phyloP scores from a whole-genome alignment of 2,329 filamentous ascomycete genomes.

The Fusarium zealandicum region DNA sequence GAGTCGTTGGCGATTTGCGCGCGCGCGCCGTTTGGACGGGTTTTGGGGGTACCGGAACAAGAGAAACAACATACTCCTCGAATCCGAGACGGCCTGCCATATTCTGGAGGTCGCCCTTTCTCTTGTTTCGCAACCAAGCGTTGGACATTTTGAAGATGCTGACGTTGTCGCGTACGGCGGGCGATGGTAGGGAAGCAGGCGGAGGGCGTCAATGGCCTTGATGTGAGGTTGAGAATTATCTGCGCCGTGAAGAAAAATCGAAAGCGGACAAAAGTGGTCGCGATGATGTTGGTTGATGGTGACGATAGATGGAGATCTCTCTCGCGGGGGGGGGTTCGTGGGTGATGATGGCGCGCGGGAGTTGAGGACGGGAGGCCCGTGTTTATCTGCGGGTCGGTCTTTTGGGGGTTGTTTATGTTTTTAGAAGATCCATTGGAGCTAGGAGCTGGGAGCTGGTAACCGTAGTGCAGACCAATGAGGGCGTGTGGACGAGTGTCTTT shows the following conservation, averaged over 20 bases:
- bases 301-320: conserved; percentile 26
- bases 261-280: conserved; percentile 4
- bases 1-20: background rate
- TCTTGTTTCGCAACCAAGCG: conserved; percentile 80
- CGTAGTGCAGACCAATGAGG: no score
- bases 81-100: conserved; percentile 76
- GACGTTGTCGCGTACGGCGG: conserved; percentile 41
- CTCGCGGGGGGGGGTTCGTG: conserved; percentile 27
- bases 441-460: conserved; percentile 11
- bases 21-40: background rate
- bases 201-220: background rate
- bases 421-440: conserved; percentile 6
- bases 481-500: no score
- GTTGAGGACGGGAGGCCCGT: conserved; percentile 14
- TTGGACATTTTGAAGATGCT: conserved; percentile 48
- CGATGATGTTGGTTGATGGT: conserved; percentile 24
- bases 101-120: conserved; percentile 80
- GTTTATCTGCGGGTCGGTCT: conserved; percentile 22
- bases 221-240: background rate
- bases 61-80: conserved; percentile 66
- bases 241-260: background rate
- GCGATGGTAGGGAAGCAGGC: conserved; percentile 1
- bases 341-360: conserved; percentile 23
- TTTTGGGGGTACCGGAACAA: background rate
- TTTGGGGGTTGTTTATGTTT: conserved; percentile 38